These are phyloP conservation scores for Thraustotheca clavata DNA, from an alignment of 352 stramenopile species.

Conservation along the genomic window DNA sequence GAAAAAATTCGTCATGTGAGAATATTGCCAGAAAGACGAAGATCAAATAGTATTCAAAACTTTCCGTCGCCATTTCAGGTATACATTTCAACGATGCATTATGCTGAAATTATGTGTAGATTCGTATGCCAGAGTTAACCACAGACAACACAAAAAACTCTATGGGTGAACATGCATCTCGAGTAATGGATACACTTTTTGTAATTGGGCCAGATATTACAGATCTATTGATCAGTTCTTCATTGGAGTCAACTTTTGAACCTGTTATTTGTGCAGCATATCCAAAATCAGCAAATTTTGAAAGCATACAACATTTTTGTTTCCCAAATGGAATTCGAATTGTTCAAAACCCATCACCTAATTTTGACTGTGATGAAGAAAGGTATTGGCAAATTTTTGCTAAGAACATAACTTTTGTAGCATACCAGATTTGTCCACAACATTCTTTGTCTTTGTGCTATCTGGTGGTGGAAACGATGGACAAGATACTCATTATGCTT, in stretches of 20 bases:
- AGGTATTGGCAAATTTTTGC: neutral
- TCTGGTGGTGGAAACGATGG: constrained; percentile 16
- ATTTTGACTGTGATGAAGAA: neutral
- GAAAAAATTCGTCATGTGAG: neutral
- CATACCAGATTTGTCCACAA: neutral
- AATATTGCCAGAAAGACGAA: neutral
- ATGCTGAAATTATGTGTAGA: neutral
- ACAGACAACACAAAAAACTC: neutral
- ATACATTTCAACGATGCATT: neutral
- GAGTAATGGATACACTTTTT: constrained; percentile 9
- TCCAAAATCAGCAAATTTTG: neutral
- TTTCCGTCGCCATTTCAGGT: neutral
- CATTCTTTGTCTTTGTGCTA: constrained; percentile 16
- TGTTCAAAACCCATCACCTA: too few species aligned
- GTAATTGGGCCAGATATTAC: constrained; percentile 11
- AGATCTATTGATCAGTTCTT: constrained; percentile 1
- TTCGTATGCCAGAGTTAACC: neutral
- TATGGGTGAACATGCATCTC: neutral
- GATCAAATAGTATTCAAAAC: neutral
- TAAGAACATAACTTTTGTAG: too few species aligned
- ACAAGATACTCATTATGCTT: constrained; percentile 17
- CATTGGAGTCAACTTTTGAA: constrained; percentile 2
- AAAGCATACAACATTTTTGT: constrained; percentile 21
- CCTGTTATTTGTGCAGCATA: constrained; percentile 15
- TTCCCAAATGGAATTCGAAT: constrained; percentile 10